Evolutionary conservation across 1,139 yeast genomes (phyloP).

Genomic region (Martiniozyma asiatica): DNA sequence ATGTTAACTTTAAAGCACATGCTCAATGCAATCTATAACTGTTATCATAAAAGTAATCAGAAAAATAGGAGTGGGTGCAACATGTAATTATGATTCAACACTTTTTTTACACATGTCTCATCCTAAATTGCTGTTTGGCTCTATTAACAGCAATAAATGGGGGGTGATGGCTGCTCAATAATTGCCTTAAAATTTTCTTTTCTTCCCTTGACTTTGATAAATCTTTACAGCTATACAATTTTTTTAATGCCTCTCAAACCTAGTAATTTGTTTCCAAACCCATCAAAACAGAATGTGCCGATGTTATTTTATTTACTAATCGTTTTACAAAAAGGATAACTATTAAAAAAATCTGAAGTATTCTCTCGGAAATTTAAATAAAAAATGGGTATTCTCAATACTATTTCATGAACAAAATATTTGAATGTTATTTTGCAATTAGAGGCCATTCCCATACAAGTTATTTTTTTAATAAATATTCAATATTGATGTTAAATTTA

Average conservation of each 20-base stretch:
- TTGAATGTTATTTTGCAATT: no score
- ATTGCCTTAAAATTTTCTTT: constrained; percentile 66
- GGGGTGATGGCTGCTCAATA: constrained; percentile 60
- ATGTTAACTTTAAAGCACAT: constrained; percentile 41
- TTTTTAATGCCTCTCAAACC: constrained; percentile 40
- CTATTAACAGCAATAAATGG: constrained; percentile 62
- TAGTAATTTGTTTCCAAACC: no score
- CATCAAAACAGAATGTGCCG: no score
- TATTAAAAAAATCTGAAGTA: no score
- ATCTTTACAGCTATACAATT: constrained; percentile 64
- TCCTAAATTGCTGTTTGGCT: constrained; percentile 45
- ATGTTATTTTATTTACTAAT: no score
- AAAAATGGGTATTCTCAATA: no score
- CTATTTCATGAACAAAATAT: no score
- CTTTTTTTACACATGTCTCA: constrained; percentile 59
- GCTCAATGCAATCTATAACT: constrained; percentile 48
- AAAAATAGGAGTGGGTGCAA: constrained; percentile 12
- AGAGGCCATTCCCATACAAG: no score
- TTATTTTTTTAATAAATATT: no score
- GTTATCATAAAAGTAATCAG: constrained; percentile 12
- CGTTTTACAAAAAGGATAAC: no score
- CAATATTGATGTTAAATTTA: no score
- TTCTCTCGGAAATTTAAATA: no score
- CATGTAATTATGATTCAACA: constrained; percentile 21
- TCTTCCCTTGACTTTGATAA: constrained; percentile 54